These are phyloP conservation scores for Yamadazyma phyllophila DNA, from an alignment of 805 yeast genomes.

Conservation along the genomic window DNA sequence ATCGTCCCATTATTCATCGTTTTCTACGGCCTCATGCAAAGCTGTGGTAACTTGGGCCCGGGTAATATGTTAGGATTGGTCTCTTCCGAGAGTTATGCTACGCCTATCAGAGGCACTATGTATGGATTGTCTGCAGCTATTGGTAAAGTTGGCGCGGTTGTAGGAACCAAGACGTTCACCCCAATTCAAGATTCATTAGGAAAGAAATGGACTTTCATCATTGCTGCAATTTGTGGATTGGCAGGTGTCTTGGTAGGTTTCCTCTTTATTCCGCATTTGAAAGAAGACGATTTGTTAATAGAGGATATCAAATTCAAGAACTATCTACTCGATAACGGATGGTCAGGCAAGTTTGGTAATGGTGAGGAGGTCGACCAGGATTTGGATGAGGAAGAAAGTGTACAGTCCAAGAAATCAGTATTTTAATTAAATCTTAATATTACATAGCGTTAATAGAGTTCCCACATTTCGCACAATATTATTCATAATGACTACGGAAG, in stretches of 20 bases:
- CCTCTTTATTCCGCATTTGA: conserved; percentile 65
- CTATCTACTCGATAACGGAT: conserved; percentile 58
- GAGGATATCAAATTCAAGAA: conserved; percentile 64
- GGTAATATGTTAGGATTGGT: conserved; percentile 71
- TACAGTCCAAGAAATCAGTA: neutral
- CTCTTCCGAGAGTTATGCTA: conserved; percentile 67
- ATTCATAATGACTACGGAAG: conserved; percentile 12
- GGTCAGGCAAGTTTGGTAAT: conserved; percentile 49
- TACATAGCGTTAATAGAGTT: too few relatives aligned
- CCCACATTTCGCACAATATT: neutral
- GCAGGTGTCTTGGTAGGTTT: conserved; percentile 60
- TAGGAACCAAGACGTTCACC: conserved; percentile 70
- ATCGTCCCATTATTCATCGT: conserved; percentile 65
- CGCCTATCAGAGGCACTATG: conserved; percentile 72
- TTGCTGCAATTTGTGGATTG: conserved; percentile 71
- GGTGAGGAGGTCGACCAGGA: conserved; percentile 21
- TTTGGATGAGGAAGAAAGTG: conserved; percentile 7
- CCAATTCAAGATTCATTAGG: conserved; percentile 67
- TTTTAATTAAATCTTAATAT: neutral
- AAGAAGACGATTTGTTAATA: conserved; percentile 63
- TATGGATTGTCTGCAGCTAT: conserved; percentile 77
- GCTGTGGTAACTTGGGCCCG: conserved; percentile 73
- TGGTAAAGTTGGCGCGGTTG: conserved; percentile 84
- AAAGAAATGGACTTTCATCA: conserved; percentile 71
- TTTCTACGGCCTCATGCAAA: conserved; percentile 71